Evolutionary conservation across 192 early-diverging fungal species (phyloP).

Genomic region (Coemansia sp.): DNA sequence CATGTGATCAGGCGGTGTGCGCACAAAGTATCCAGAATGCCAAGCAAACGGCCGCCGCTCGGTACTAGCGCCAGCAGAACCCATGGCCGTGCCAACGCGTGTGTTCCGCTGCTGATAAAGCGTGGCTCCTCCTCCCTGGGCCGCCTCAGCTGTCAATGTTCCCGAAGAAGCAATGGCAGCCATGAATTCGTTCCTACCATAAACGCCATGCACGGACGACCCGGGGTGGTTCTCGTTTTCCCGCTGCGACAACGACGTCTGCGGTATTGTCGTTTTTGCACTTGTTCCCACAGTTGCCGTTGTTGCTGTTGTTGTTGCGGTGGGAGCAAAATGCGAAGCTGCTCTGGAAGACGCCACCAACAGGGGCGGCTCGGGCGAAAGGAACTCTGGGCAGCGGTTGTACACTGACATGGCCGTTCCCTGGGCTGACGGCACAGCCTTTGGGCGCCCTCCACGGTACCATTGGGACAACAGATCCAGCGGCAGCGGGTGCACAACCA

Average conservation of each 20-base stretch:
- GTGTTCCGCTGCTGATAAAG: constrained; percentile 1
- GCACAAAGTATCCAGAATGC: constrained; percentile 27
- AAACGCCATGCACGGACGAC: neutral
- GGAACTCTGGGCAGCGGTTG: constrained; percentile 37
- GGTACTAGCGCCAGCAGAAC: neutral
- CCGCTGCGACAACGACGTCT: neutral
- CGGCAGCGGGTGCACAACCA: constrained; percentile 47
- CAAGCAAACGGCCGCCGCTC: constrained; percentile 14
- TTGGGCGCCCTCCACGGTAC: constrained; percentile 14
- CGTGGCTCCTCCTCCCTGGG: neutral
- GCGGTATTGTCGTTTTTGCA: neutral
- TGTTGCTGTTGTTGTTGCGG: neutral
- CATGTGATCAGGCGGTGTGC: constrained; percentile 2
- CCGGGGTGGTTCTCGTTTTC: neutral
- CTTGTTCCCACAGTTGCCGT: neutral
- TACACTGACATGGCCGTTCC: constrained; percentile 36
- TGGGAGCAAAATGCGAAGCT: neutral
- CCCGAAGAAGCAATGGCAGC: neutral
- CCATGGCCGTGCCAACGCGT: neutral
- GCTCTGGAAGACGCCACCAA: constrained; percentile 12
- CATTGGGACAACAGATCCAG: constrained; percentile 25
- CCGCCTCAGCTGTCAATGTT: neutral
- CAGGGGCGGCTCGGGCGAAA: constrained; percentile 7
- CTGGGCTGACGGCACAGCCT: constrained; percentile 14
- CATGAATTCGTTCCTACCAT: neutral